Conservation (phyloP, 2,329 filamentous ascomycete genomes). For the Fusarium cicatricum region DNA sequence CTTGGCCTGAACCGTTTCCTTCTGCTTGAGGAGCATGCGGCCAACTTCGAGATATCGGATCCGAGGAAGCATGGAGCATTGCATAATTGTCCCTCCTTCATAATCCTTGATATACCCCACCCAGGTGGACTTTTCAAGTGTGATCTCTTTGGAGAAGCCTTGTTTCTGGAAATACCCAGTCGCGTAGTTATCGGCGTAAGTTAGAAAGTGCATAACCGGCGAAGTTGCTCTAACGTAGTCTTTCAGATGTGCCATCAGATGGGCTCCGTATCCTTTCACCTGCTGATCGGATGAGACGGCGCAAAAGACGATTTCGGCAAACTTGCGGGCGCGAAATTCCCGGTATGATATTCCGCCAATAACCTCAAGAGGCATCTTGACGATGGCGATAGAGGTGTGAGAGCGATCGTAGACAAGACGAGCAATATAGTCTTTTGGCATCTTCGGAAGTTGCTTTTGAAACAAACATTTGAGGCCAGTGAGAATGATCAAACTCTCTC, state of each 20-base stretch:
- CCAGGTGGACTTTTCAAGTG: conserved; percentile 87
- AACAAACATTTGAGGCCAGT: conserved; percentile 98
- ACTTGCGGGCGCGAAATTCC: conserved; percentile 89
- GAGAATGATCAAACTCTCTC: conserved; percentile 90
- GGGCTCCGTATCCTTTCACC: conserved; percentile 97
- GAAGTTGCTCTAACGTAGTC: conserved; percentile 98
- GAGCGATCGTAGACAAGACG: conserved; percentile 96
- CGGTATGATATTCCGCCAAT: conserved; percentile 96
- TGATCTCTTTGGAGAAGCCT: conserved; percentile 98
- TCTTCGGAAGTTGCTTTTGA: conserved; percentile 97
- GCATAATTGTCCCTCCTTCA: conserved; percentile 98
- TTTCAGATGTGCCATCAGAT: conserved; percentile 97
- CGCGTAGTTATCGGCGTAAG: conserved; percentile 98
- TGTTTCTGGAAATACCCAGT: conserved; percentile 99
- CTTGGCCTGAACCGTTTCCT: conserved; percentile 93
- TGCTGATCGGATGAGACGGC: conserved; percentile 98
- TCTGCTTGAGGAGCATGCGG: conserved; percentile 96
- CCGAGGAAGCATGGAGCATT: conserved; percentile 95
- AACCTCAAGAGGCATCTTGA: conserved; percentile 94
- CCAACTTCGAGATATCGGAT: conserved; percentile 93
- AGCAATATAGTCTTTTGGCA: conserved; percentile 99
- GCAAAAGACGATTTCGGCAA: conserved; percentile 98
- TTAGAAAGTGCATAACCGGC: conserved; percentile 97
- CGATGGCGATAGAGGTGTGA: conserved; percentile 94
- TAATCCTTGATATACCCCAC: conserved; percentile 99